Conservation (phyloP, 2,329 filamentous ascomycete genomes). For the Colletotrichum theobromicola region DNA sequence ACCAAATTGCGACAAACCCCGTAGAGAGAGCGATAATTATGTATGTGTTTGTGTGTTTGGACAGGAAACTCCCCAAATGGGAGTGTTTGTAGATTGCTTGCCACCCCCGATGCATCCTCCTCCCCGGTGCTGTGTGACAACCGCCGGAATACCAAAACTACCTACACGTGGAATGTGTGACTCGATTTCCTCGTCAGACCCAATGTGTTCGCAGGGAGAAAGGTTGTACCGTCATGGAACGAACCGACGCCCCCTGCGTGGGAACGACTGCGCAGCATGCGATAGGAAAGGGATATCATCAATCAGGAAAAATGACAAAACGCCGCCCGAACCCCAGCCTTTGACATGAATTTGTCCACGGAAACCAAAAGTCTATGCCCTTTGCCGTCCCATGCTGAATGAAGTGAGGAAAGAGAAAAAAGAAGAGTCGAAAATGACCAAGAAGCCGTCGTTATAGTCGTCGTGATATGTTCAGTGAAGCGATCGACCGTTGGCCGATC, state of each 20-base stretch:
- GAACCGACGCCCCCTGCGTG: neutral
- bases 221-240: neutral
- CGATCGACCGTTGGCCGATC: slow-evolving; percentile 3
- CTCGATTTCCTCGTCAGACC: slow-evolving; percentile 14
- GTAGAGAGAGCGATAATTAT: neutral
- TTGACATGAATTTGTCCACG: slow-evolving; percentile 16
- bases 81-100: slow-evolving; percentile 11
- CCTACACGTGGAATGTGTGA: slow-evolving; percentile 4
- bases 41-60: neutral
- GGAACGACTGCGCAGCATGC: slow-evolving; percentile 11
- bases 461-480: slow-evolving; percentile 22
- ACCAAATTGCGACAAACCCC: neutral
- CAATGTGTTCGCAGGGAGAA: neutral
- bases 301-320: slow-evolving; percentile 13
- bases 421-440: neutral
- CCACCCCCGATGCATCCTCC: slow-evolving; percentile 7
- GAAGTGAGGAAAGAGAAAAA: slow-evolving; percentile 1
- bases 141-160: slow-evolving; percentile 4
- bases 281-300: slow-evolving; percentile 22
- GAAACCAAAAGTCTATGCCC: slow-evolving; percentile 26
- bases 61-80: neutral
- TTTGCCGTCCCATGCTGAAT: slow-evolving; percentile 22
- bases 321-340: slow-evolving; percentile 8
- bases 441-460: slow-evolving; percentile 22
- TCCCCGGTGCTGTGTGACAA: neutral